A percentile compares a stretch with the other conserved stretches of the same genome.
These are phyloP conservation scores for Orbilia quercus DNA, from an alignment of 2,329 filamentous ascomycete genomes.

Conservation along the genomic window DNA sequence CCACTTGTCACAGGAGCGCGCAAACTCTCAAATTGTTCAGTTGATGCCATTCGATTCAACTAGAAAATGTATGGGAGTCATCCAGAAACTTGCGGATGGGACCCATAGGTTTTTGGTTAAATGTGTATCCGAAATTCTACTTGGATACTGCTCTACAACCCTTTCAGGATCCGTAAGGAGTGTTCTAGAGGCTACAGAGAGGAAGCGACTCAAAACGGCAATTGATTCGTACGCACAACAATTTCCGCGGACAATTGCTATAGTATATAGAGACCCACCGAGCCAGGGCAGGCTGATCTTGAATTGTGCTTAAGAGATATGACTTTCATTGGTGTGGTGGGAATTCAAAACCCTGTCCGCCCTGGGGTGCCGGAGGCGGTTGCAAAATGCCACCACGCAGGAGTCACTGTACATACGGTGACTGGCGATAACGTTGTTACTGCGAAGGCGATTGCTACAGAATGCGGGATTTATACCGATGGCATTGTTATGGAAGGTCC, in stretches of 20 bases:
- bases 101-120: slow-evolving; percentile 71
- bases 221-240: slow-evolving; percentile 63
- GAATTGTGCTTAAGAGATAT: slow-evolving; percentile 76
- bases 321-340: slow-evolving; percentile 78
- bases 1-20: slow-evolving; percentile 70
- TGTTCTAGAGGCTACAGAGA: slow-evolving; percentile 38
- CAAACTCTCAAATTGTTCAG: slow-evolving; percentile 71
- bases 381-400: slow-evolving; percentile 73
- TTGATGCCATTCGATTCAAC: slow-evolving; percentile 72
- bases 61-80: slow-evolving; percentile 75
- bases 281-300: slow-evolving; percentile 72
- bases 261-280: slow-evolving; percentile 69
- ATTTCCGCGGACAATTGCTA: slow-evolving; percentile 64
- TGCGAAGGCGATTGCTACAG: slow-evolving; percentile 76
- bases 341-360: slow-evolving; percentile 80
- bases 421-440: slow-evolving; percentile 80
- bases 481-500: slow-evolving; percentile 76
- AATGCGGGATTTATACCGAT: slow-evolving; percentile 75
- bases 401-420: slow-evolving; percentile 78
- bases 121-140: slow-evolving; percentile 73
- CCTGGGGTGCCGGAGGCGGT: slow-evolving; percentile 76
- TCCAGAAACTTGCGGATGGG: slow-evolving; percentile 68
- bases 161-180: slow-evolving; percentile 40
- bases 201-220: slow-evolving; percentile 58
- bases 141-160: slow-evolving; percentile 68